A percentile compares a stretch with the other conserved stretches of the same genome.
phyloP scores from a whole-genome alignment of 768 basidiomycete genomes.

The Pulveroboletus sp. region DNA sequence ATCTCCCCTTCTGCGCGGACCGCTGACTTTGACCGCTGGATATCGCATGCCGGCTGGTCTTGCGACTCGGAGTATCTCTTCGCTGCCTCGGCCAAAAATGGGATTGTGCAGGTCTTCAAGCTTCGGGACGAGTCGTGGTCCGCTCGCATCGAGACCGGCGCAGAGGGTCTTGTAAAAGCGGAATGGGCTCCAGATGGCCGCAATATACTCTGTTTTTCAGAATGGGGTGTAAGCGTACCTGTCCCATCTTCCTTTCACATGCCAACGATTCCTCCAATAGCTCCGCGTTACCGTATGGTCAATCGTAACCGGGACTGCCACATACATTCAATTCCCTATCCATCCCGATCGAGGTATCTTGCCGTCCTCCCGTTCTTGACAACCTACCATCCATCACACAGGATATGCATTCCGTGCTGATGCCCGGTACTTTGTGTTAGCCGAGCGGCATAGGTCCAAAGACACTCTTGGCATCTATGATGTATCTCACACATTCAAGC shows the following conservation, averaged over 20 bases:
- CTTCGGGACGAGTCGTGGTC: conserved; percentile 76
- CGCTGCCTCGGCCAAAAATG: conserved; percentile 68
- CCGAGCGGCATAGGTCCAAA: conserved; percentile 86
- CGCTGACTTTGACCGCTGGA: conserved; percentile 35
- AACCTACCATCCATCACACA: conserved; percentile 24
- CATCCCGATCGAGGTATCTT: conserved; percentile 69
- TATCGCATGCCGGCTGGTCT: conserved; percentile 82
- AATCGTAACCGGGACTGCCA: conserved; percentile 65
- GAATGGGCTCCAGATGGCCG: conserved; percentile 90
- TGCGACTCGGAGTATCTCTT: conserved; percentile 84
- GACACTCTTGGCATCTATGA: conserved; percentile 88
- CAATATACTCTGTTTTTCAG: conserved; percentile 82
- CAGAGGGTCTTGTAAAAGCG: conserved; percentile 79
- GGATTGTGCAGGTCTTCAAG: conserved; percentile 72
- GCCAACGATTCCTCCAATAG: conserved; percentile 36
- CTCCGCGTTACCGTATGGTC: conserved; percentile 87
- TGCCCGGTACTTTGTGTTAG: conserved; percentile 78
- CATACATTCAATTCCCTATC: conserved; percentile 81
- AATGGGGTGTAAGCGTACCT: conserved; percentile 75
- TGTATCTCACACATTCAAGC: conserved; percentile 57
- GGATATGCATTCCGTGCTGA: conserved; percentile 78
- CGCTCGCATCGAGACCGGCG: conserved; percentile 72
- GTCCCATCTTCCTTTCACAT: background rate
- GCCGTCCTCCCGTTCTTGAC: background rate
- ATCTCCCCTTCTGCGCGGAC: conserved; percentile 51